A percentile compares a stretch with the other conserved stretches of the same genome.
These are phyloP conservation scores for Brassica juncea DNA, from an alignment of 345 rosid species.

Conservation along the genomic window DNA sequence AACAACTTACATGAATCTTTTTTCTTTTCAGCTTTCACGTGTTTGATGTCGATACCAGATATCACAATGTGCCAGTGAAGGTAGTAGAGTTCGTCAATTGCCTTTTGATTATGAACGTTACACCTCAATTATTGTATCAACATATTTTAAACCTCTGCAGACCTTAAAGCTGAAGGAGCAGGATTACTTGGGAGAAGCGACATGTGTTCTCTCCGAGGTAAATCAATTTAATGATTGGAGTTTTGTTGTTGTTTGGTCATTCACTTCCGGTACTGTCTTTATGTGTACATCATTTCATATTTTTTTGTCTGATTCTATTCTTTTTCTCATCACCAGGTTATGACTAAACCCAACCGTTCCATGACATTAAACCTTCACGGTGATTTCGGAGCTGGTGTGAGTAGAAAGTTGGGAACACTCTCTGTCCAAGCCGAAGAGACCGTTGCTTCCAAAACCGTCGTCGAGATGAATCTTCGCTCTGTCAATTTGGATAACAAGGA, in stretches of 20 bases:
- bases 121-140: constrained; percentile 1
- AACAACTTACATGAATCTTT: constrained; percentile 5
- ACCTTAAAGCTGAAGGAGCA: constrained; percentile 60
- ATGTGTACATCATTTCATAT: neutral
- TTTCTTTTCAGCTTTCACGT: constrained; percentile 56
- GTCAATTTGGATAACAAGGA: constrained; percentile 68
- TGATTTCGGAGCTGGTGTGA: constrained; percentile 41
- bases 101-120: constrained; percentile 27
- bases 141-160: constrained; percentile 42
- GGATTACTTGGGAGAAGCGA: constrained; percentile 80
- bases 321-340: constrained; percentile 51
- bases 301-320: neutral
- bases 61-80: constrained; percentile 73
- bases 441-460: constrained; percentile 55
- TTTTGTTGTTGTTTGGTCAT: constrained; percentile 8
- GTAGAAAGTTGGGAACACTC: constrained; percentile 57
- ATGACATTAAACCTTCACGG: constrained; percentile 55
- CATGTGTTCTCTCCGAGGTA: constrained; percentile 67
- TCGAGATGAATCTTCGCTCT: constrained; percentile 59
- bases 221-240: neutral
- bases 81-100: constrained; percentile 40
- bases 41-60: constrained; percentile 72
- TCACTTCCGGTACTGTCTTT: constrained; percentile 21
- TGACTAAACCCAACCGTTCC: constrained; percentile 54
- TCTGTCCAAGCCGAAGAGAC: constrained; percentile 76